phyloP scores from a whole-genome alignment of 2,329 filamentous ascomycete genomes.

The Phialemoniopsis sp. region DNA sequence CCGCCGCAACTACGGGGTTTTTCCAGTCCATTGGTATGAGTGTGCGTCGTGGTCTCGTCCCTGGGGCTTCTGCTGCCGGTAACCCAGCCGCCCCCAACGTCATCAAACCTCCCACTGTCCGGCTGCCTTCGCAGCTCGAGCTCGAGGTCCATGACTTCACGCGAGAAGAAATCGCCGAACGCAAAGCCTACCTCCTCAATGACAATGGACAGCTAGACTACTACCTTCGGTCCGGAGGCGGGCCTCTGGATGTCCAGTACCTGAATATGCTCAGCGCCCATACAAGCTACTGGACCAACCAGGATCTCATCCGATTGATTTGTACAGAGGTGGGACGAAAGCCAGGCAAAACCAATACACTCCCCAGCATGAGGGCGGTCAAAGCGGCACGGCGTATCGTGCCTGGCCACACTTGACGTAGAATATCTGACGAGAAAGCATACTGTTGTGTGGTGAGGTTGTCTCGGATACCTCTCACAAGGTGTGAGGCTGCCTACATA shows the following conservation, averaged over 20 bases:
- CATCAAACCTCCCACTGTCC: conserved; percentile 32
- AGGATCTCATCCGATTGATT: conserved; percentile 85
- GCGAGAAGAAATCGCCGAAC: conserved; percentile 87
- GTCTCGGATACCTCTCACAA: too few species aligned
- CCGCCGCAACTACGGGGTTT: conserved; percentile 63
- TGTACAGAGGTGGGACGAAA: conserved; percentile 81
- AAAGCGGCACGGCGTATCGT: conserved; percentile 33
- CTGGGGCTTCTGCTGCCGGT: conserved; percentile 34
- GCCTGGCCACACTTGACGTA: conserved; percentile 2
- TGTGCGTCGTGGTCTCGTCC: conserved; percentile 55
- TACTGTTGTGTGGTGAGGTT: too few species aligned
- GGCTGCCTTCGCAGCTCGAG: conserved; percentile 68
- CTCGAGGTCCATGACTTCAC: conserved; percentile 95
- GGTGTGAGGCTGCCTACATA: too few species aligned
- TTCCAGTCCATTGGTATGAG: conserved; percentile 61
- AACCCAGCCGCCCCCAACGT: conserved; percentile 19
- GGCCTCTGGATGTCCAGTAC: conserved; percentile 91
- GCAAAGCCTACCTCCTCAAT: conserved; percentile 81
- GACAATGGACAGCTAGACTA: conserved; percentile 97
- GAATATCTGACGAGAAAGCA: not conserved
- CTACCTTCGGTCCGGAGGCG: conserved; percentile 77
- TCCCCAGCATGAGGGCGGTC: conserved; percentile 54
- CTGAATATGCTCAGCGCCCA: conserved; percentile 96
- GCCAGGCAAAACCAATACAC: conserved; percentile 58
- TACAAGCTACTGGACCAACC: conserved; percentile 86